Conservation (phyloP, 23 red algal genomes). For the Gracilaria domingensis region DNA sequence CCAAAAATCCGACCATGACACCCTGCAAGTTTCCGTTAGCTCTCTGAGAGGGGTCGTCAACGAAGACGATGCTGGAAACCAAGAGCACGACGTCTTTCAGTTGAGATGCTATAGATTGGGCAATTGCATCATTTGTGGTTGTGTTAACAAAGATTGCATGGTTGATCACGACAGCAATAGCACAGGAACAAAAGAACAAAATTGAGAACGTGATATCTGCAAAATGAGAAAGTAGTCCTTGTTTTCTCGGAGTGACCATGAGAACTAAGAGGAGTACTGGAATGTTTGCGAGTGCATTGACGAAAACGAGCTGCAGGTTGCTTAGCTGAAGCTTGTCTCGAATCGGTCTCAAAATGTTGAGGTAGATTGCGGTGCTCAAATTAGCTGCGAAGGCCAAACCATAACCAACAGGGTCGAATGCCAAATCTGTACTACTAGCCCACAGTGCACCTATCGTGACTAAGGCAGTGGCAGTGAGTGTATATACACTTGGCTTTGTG, state of each 20-base stretch:
- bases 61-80: conserved; percentile 46
- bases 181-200: conserved; percentile 69
- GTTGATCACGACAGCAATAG: conserved; percentile 87
- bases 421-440: conserved; percentile 45
- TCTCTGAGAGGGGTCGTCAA: conserved; percentile 61
- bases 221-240: conserved; percentile 41
- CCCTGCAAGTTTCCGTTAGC: conserved; percentile 55
- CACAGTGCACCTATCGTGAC: conserved; percentile 37
- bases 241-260: conserved; percentile 14
- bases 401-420: conserved; percentile 55
- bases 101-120: conserved; percentile 90
- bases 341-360: conserved; percentile 38
- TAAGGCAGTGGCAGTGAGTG: conserved; percentile 41
- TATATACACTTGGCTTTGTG: conserved; percentile 36
- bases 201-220: conserved; percentile 31
- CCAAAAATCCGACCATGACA: conserved; percentile 58
- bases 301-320: conserved; percentile 51
- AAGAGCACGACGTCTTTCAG: conserved; percentile 84
- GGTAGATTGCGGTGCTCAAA: conserved; percentile 43
- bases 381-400: conserved; percentile 50
- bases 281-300: conserved; percentile 44
- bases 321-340: conserved; percentile 38
- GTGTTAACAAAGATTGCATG: conserved; percentile 93
- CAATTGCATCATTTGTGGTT: conserved; percentile 90
- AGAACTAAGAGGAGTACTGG: conserved; percentile 36